Evolutionary conservation across 345 rosid species (phyloP), one percentile per base, ranked within the genome.

Genomic region (Gossypium turneri): DNA sequence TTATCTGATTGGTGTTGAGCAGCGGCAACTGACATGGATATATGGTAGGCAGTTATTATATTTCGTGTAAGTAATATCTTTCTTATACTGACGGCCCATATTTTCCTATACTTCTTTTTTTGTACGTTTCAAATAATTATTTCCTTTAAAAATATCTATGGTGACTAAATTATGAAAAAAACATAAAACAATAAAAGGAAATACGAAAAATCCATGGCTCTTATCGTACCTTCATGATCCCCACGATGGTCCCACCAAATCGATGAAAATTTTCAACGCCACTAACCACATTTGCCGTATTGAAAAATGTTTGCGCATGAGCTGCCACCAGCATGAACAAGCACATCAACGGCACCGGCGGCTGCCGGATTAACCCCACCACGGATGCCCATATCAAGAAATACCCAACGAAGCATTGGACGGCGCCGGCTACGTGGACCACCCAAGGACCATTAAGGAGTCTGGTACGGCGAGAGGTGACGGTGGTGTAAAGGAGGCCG

Each of bases 311-410:
- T 74, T 86, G 94, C 38, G 89, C 83, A 9, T 92, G 98, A 7
- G 97, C 86, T 2, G 93, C 97, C 72, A 92, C 0, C 62, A 83
- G 81, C 85, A 88, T 88, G 74, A 90, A 90, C 1, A 90, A 64
- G 73, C 98, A 94, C 94, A 92, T 92, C 64, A 81, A 17, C 44
- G 91, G 74, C 74, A 89, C 91, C 71, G 97, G 90, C 12, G 90
- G 97, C 61, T 75, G 89, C 2, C 69, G 60, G 38, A 92, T 84
- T 65, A 92, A 12, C 1, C 97, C 97, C 3, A 83, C 85, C 22
- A 92, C 92, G 12, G 97, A 79, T 5, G 94, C 94, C 98, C 98
- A 94, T 34, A 94, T 90, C 52, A 87, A 70, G 75, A 94, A 92
- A 78, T 87, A 94, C 62, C 98, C 98, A 6, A 76, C 67, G 74